Percentiles rank a stretch among this genome's conserved stretches.
phyloP scores from a whole-genome alignment of 106 monocot species.

The Ottelia alismoides region DNA sequence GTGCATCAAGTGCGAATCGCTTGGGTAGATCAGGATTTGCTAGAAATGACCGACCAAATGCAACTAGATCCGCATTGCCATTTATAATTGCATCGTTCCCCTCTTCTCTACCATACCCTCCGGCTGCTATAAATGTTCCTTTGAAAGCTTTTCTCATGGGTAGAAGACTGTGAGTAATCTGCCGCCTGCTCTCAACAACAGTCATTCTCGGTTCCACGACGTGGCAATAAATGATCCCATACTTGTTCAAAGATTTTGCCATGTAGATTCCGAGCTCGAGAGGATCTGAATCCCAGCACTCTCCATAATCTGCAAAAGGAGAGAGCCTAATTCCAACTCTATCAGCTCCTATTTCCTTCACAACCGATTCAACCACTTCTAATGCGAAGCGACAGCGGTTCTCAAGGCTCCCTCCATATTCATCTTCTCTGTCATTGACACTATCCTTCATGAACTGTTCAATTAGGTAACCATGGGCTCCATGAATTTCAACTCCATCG shows the following conservation, averaged over 20 bases:
- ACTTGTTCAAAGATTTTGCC: conserved; percentile 1
- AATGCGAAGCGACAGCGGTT: too few relatives aligned
- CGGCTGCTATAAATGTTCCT: too few relatives aligned
- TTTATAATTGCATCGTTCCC: conserved; percentile 2
- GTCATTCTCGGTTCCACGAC: conserved; percentile 7
- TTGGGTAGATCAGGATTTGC: conserved; percentile 38
- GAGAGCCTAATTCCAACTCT: conserved; percentile 8
- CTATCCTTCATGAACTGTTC: conserved; percentile 12
- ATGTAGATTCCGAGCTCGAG: conserved; percentile 5
- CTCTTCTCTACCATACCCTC: conserved; percentile 6
- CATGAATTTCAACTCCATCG: conserved; percentile 10
- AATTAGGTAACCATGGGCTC: conserved; percentile 5
- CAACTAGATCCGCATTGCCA: conserved; percentile 12
- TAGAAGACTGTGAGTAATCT: background rate
- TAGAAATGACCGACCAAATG: conserved; percentile 32
- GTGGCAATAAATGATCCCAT: conserved; percentile 6
- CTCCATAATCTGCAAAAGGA: conserved; percentile 1
- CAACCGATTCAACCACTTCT: conserved; percentile 4
- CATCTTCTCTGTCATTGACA: conserved; percentile 6
- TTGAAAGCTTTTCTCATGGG: too few relatives aligned
- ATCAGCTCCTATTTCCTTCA: conserved; percentile 8
- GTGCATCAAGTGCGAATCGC: conserved; percentile 26
- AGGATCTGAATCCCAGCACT: conserved; percentile 5
- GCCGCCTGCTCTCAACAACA: background rate
- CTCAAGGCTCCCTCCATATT: conserved; percentile 10